phyloP scores from a whole-genome alignment of 2,329 filamentous ascomycete species.

The Blumeria graminis region DNA sequence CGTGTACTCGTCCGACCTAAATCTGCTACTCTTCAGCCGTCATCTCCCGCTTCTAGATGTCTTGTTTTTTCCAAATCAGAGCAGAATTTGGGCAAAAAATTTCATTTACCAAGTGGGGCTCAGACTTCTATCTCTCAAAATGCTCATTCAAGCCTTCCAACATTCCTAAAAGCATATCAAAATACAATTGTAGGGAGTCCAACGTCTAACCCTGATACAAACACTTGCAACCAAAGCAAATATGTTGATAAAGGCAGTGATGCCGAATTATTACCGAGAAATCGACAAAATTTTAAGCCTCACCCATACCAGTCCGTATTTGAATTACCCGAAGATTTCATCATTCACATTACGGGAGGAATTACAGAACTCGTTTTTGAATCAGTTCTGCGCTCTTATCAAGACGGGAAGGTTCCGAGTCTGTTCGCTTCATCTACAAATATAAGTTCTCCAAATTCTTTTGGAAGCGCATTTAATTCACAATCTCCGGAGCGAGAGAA shows the following conservation, averaged over 20 bases:
- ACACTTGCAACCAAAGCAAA: background rate
- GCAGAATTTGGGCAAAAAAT: too few species aligned
- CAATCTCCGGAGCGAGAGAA: too few species aligned
- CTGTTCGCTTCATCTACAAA: background rate
- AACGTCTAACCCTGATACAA: too few species aligned
- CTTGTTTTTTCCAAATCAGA: too few species aligned
- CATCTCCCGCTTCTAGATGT: too few species aligned
- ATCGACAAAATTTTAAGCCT: background rate
- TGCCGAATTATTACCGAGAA: conserved; percentile 6
- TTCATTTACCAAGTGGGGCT: too few species aligned
- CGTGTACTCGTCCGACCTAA: too few species aligned
- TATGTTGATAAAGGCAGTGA: conserved; percentile 18
- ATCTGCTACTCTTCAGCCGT: too few species aligned
- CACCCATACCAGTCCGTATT: conserved; percentile 19
- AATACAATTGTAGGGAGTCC: background rate
- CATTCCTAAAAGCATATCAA: background rate
- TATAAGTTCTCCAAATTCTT: too few species aligned
- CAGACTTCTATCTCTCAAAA: too few species aligned
- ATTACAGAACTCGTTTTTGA: conserved; percentile 18
- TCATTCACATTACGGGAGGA: conserved; percentile 27
- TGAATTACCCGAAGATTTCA: conserved; percentile 28
- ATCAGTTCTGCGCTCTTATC: conserved; percentile 23
- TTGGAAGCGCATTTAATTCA: too few species aligned
- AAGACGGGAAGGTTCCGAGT: conserved; percentile 17
- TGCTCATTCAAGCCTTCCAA: background rate